Evolutionary conservation across 805 yeast species (phyloP).

Genomic region (Candida ulmi): DNA sequence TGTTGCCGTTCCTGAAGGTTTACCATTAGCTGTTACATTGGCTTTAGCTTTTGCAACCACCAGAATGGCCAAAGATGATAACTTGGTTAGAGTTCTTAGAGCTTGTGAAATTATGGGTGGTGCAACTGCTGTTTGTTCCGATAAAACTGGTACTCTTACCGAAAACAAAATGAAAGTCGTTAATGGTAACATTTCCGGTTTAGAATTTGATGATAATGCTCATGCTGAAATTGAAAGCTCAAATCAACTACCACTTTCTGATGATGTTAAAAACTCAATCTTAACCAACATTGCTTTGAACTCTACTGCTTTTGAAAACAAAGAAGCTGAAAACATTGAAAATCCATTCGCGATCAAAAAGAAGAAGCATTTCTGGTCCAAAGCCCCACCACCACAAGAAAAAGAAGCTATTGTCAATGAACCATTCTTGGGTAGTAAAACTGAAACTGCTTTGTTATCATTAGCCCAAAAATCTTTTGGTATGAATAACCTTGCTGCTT

Average conservation of each 20-base stretch:
- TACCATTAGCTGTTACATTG: slow-evolving; percentile 94
- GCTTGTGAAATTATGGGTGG: slow-evolving; percentile 99
- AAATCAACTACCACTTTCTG: slow-evolving; percentile 9
- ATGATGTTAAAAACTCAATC: slow-evolving; percentile 19
- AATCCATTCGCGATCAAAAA: slow-evolving; percentile 24
- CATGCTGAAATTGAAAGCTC: slow-evolving; percentile 12
- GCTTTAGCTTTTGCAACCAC: slow-evolving; percentile 98
- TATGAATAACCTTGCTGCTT: slow-evolving; percentile 40
- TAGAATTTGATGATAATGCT: slow-evolving; percentile 47
- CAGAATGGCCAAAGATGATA: slow-evolving; percentile 95
- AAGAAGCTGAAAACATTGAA: slow-evolving; percentile 19
- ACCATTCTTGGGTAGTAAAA: slow-evolving; percentile 84
- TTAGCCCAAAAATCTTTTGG: slow-evolving; percentile 57
- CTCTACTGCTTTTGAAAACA: slow-evolving; percentile 85
- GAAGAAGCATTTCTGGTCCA: slow-evolving; percentile 16
- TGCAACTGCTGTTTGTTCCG: slow-evolving; percentile 95
- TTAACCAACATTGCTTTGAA: slow-evolving; percentile 65
- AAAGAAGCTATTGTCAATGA: slow-evolving; percentile 30
- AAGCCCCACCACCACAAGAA: slow-evolving; percentile 3
- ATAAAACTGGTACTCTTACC: slow-evolving; percentile 95
- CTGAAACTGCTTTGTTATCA: slow-evolving; percentile 82
- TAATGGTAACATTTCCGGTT: slow-evolving; percentile 58
- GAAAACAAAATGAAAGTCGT: slow-evolving; percentile 92
- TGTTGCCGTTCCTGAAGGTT: slow-evolving; percentile 99
- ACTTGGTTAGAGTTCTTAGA: slow-evolving; percentile 86